These are phyloP conservation scores for Dicorynia guianensis DNA, from an alignment of 306 rosid genomes.

Conservation along the genomic window DNA sequence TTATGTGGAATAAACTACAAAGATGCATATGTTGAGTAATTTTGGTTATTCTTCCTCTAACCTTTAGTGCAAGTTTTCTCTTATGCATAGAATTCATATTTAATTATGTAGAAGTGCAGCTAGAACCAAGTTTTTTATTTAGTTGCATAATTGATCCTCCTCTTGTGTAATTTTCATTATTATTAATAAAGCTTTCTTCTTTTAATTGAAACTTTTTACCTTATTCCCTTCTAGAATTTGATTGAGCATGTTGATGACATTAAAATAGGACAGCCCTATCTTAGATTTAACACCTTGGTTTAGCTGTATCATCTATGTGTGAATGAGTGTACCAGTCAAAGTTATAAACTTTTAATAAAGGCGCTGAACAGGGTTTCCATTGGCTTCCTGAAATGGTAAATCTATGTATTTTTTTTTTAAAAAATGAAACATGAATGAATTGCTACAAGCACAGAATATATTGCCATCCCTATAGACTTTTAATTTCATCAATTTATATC, in stretches of 20 bases:
- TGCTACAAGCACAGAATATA: neutral
- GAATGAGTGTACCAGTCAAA: neutral
- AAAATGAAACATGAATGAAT: constrained; percentile 17
- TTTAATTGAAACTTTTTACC: too few species aligned
- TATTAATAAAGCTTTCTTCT: too few species aligned
- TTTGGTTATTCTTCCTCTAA: constrained; percentile 6
- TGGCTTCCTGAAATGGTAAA: constrained; percentile 7
- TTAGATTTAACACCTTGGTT: constrained; percentile 4
- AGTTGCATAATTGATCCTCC: too few species aligned
- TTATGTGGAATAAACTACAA: constrained; percentile 16
- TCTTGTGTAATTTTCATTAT: too few species aligned
- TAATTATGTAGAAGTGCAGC: constrained; percentile 20
- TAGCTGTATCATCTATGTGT: constrained; percentile 13
- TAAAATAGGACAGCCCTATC: constrained; percentile 6
- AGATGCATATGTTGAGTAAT: neutral
- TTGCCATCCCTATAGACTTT: constrained; percentile 6
- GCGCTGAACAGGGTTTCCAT: neutral
- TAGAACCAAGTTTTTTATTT: neutral
- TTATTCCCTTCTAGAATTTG: constrained; percentile 4
- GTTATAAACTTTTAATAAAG: neutral
- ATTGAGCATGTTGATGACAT: constrained; percentile 12
- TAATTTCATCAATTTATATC: neutral
- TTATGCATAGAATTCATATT: neutral
- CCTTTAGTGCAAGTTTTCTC: neutral
- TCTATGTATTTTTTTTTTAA: constrained; percentile 26